Percentiles rank a stretch among this genome's conserved stretches.
phyloP scores from a whole-genome alignment of 345 rosid genomes.

The Angophora floribunda region DNA sequence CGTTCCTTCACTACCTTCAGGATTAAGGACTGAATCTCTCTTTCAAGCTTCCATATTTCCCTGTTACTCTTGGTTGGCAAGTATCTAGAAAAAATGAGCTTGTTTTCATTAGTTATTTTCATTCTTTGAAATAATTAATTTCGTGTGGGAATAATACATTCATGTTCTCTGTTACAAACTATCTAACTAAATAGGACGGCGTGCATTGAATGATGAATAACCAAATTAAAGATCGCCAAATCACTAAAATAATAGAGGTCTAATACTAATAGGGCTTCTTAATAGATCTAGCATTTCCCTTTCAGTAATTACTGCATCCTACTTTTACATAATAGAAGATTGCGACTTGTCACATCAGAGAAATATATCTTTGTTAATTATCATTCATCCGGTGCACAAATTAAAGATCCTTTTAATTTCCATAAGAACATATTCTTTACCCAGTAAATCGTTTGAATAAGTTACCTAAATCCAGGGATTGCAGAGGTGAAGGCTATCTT shows the following conservation, averaged over 20 bases:
- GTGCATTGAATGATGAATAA: not conserved
- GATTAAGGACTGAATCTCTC: slow-evolving; percentile 9
- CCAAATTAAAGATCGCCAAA: not conserved
- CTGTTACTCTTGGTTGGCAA: slow-evolving; percentile 18
- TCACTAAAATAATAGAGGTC: not conserved
- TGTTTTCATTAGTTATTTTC: not conserved
- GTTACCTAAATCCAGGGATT: too few species aligned
- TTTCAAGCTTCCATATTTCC: slow-evolving; percentile 29
- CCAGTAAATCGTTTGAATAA: too few species aligned
- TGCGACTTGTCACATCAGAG: too few species aligned
- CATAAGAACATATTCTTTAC: too few species aligned
- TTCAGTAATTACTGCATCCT: too few species aligned
- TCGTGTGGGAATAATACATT: not conserved
- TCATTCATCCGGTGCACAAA: too few species aligned
- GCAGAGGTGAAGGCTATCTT: too few species aligned
- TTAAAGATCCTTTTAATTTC: too few species aligned
- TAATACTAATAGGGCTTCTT: not conserved
- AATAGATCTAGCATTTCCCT: too few species aligned
- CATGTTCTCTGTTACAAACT: not conserved
- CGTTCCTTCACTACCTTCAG: slow-evolving; percentile 13
- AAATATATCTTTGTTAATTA: too few species aligned
- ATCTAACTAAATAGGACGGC: not conserved
- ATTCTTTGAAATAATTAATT: too few species aligned
- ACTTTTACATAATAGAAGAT: too few species aligned
- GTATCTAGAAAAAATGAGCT: slow-evolving; percentile 6